Percentiles rank a stretch among this genome's conserved stretches.
phyloP scores from a whole-genome alignment of 805 yeast genomes.

The Barnettozyma vustinii region DNA sequence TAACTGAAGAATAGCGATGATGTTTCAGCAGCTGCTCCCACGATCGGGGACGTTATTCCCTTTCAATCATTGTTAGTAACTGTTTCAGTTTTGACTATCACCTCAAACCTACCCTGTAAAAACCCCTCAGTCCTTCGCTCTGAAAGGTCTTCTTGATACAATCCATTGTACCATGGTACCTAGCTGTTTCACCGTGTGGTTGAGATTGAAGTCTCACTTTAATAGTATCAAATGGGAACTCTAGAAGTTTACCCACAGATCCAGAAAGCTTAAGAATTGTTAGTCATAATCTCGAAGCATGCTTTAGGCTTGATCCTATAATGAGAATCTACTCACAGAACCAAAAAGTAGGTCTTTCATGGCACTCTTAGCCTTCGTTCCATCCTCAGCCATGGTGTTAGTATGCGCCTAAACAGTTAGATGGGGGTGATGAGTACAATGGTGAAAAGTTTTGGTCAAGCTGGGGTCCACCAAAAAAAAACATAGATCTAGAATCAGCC shows the following conservation, averaged over 20 bases:
- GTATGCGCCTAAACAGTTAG: not conserved
- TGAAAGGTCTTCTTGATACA: slow-evolving; percentile 57
- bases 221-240: slow-evolving; percentile 89
- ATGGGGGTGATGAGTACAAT: not conserved
- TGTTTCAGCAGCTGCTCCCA: slow-evolving; percentile 89
- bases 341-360: slow-evolving; percentile 9
- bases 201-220: slow-evolving; percentile 84
- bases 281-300: slow-evolving; percentile 19
- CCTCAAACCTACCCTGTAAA: slow-evolving; percentile 47
- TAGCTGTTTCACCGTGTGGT: slow-evolving; percentile 43
- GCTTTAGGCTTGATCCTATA: not conserved
- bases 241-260: slow-evolving; percentile 75
- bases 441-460: not conserved
- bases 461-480: not conserved
- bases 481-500: not conserved
- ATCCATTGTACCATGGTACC: slow-evolving; percentile 54
- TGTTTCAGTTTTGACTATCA: not conserved
- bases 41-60: slow-evolving; percentile 74
- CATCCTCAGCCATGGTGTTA: not conserved
- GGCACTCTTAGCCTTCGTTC: not conserved
- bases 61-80: not conserved
- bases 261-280: slow-evolving; percentile 45
- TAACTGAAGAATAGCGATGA: slow-evolving; percentile 73
- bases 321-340: not conserved
- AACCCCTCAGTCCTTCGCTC: slow-evolving; percentile 73